A percentile compares a stretch with the other conserved stretches of the same genome.
These are phyloP conservation scores for Apophysomyces ossiformis DNA, from an alignment of 371 early-diverging fungal genomes.

Conservation along the genomic window DNA sequence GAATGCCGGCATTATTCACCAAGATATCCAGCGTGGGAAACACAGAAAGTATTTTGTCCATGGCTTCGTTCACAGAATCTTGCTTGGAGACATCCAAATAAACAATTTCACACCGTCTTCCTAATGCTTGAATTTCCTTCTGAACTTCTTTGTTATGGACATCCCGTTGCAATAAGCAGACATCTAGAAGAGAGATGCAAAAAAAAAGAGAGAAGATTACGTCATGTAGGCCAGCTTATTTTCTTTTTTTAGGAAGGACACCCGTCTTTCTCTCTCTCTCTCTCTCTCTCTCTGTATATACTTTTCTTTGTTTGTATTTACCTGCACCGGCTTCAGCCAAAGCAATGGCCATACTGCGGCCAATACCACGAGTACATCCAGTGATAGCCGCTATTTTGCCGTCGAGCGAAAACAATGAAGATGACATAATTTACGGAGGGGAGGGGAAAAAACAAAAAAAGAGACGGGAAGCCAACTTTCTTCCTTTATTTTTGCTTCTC, in stretches of 20 bases:
- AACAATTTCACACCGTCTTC: conserved; percentile 33
- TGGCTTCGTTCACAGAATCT: conserved; percentile 20
- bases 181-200: conserved; percentile 18
- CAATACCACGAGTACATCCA: conserved; percentile 42
- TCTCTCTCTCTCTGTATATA: too few relatives aligned
- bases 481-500: too few relatives aligned
- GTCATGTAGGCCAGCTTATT: neutral
- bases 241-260: too few relatives aligned
- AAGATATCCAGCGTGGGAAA: conserved; percentile 36
- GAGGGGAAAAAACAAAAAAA: too few relatives aligned
- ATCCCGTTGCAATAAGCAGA: conserved; percentile 36
- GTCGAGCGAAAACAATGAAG: conserved; percentile 30
- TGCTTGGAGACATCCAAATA: conserved; percentile 25
- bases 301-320: conserved; percentile 3
- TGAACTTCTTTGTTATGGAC: conserved; percentile 21
- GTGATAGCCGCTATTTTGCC: conserved; percentile 33
- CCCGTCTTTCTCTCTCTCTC: too few relatives aligned
- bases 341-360: conserved; percentile 32
- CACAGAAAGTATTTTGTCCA: conserved; percentile 23
- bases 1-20: conserved; percentile 44
- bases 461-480: too few relatives aligned
- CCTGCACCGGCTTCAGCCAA: conserved; percentile 44
- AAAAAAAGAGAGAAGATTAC: neutral
- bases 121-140: conserved; percentile 28
- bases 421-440: neutral